Base-by-base conservation (phyloP, 192 early-diverging fungal species). In the Backusella liffmaniae region DNA sequence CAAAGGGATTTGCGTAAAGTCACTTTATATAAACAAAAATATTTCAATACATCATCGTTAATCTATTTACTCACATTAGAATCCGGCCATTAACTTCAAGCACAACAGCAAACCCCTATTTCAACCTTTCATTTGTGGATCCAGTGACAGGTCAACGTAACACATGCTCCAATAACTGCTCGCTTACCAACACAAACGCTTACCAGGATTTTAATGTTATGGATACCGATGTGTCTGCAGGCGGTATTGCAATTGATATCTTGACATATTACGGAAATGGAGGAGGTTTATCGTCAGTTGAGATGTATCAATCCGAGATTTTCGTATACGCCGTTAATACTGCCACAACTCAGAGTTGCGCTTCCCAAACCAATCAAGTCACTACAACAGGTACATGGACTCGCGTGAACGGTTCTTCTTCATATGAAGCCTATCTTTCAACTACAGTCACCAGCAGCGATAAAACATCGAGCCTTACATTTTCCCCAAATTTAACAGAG, bases 171-270 rank as follows among this genome's bases (percentile, higher is more conserved):
- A 70, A 35, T 13, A 39, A 72, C 8, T 72, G 70, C 18, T 15
- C 36, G 16, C 70, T 72, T 30, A 16, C 30, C 9, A 39, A 49
- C 12, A 62, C 56, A 4, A 62, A 62, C 9, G 23, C 26, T 23
- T 81, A 73, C 36, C 80, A 84, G 62, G 83, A 83, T 51, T 88
- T 84, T 42, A 51, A 74, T 8, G 77, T 88, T 6, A 76, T 77
- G 3, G 68, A 15, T 12, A 80, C 80, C 18, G 72, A 68, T 16
- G 74, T 84, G 21, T 74, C 89, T 70, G 81, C 82, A 62, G 56
- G 56, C 26, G 91, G 87, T 10, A 68, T 89, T 21, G 84, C 81
- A 51, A 78, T 94, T 53, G 85, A 88, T 15, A 73, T 82, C 32
- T 34, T 5, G n/a, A 75, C 77, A 10, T 82, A 77, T 77, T 82